These are phyloP conservation scores for Pezicula radicicola DNA, from an alignment of 2,329 filamentous ascomycete genomes.

Conservation along the genomic window DNA sequence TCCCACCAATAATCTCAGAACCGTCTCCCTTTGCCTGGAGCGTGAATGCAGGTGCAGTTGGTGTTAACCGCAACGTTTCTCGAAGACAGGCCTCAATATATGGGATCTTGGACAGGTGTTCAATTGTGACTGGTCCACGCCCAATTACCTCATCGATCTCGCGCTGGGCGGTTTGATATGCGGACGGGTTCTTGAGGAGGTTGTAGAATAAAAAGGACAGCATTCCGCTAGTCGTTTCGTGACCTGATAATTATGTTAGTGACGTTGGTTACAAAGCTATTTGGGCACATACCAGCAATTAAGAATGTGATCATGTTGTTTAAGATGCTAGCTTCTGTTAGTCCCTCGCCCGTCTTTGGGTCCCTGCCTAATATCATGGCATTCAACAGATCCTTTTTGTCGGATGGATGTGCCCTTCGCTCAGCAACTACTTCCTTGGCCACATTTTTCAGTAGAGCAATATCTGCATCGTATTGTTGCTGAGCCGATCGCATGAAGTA, in stretches of 20 bases:
- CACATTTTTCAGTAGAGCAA: constrained; percentile 50
- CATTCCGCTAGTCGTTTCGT: constrained; percentile 63
- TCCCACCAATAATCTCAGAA: constrained; percentile 38
- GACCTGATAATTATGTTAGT: constrained; percentile 38
- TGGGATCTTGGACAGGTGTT: constrained; percentile 50
- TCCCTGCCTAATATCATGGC: constrained; percentile 69
- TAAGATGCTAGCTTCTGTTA: constrained; percentile 60
- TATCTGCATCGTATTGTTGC: constrained; percentile 50
- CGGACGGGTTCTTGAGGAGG: constrained; percentile 46
- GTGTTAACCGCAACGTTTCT: constrained; percentile 61
- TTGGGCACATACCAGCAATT: constrained; percentile 36
- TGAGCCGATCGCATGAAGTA: constrained; percentile 41
- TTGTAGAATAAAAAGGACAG: constrained; percentile 49
- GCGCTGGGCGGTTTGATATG: constrained; percentile 42
- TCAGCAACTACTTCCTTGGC: constrained; percentile 58
- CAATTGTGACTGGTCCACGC: constrained; percentile 36
- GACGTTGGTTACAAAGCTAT: constrained; percentile 31
- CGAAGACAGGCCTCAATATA: constrained; percentile 65
- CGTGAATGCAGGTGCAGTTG: constrained; percentile 57
- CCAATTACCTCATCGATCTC: constrained; percentile 53
- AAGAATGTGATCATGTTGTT: constrained; percentile 73
- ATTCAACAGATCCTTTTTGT: constrained; percentile 64
- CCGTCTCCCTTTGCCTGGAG: constrained; percentile 34
- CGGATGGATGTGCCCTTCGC: constrained; percentile 50
- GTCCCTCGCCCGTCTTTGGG: constrained; percentile 61